These are phyloP conservation scores for Penicillium sp. DNA, from an alignment of 2,329 filamentous ascomycete species.

Conservation along the genomic window DNA sequence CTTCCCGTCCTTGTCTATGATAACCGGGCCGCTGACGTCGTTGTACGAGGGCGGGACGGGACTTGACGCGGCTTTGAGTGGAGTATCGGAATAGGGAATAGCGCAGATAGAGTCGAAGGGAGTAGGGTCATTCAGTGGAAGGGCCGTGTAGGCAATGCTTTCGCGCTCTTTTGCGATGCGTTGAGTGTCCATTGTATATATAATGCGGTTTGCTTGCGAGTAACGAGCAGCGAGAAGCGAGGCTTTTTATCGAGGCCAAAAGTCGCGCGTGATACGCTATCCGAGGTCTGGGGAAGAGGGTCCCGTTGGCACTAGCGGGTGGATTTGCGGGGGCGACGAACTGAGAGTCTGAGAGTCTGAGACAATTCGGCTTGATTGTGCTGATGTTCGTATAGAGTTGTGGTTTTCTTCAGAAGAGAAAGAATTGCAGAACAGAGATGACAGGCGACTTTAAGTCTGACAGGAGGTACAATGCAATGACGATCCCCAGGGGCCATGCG, in stretches of 20 bases:
- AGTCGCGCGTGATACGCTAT: background rate
- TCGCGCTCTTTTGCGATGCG: background rate
- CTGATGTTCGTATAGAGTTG: background rate
- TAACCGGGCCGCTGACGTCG: conserved; percentile 28
- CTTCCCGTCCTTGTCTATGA: conserved; percentile 25
- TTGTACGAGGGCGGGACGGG: conserved; percentile 23
- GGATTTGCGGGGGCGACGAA: background rate
- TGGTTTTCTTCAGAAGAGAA: background rate
- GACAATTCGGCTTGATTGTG: background rate
- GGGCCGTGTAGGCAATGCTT: background rate
- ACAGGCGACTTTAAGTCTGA: background rate
- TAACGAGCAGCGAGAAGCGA: too few species aligned
- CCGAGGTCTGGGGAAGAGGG: background rate
- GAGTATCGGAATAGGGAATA: background rate
- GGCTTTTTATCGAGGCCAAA: background rate
- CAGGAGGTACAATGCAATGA: background rate
- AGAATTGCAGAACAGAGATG: background rate
- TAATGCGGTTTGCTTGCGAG: too few species aligned
- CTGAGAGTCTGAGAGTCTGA: background rate
- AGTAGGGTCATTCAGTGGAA: background rate
- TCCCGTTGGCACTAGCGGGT: conserved; percentile 1
- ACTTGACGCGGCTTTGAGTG: background rate
- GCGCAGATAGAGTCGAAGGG: background rate
- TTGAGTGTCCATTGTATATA: background rate
- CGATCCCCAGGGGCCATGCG: background rate